A percentile compares a stretch with the other conserved stretches of the same genome.
Conservation (phyloP, 768 basidiomycete species). For the Auricularia sp. region DNA sequence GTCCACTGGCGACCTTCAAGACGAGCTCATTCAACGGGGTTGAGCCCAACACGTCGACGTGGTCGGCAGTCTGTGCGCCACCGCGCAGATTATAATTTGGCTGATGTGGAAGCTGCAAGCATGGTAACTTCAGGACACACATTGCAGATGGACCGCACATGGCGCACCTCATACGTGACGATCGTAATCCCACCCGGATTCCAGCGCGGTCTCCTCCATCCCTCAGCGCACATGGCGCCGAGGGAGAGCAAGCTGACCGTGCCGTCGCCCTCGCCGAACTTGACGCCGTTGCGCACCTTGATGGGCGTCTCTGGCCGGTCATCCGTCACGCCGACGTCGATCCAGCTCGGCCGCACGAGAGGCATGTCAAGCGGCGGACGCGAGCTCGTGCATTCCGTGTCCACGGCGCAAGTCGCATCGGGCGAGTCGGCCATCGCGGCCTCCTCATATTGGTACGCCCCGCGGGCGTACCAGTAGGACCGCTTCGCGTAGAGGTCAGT, state of each 20-base stretch:
- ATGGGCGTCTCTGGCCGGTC: conserved; percentile 38
- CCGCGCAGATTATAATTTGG: conserved; percentile 73
- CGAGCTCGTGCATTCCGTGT: conserved; percentile 34
- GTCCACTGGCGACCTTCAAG: conserved; percentile 79
- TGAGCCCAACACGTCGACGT: conserved; percentile 69
- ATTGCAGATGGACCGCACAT: background rate
- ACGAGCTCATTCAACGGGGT: conserved; percentile 83
- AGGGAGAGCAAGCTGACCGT: conserved; percentile 79
- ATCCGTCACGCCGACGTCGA: conserved; percentile 74
- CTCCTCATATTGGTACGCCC: conserved; percentile 59
- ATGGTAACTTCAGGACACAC: background rate
- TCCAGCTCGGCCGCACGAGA: conserved; percentile 57
- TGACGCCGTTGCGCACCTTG: conserved; percentile 73
- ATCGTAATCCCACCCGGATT: conserved; percentile 86
- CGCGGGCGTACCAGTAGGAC: conserved; percentile 83
- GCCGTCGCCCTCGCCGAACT: conserved; percentile 92
- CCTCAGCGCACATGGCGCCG: conserved; percentile 95
- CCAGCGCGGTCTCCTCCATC: conserved; percentile 84
- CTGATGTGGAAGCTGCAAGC: conserved; percentile 59
- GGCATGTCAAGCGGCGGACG: conserved; percentile 45
- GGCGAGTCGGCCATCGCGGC: conserved; percentile 32
- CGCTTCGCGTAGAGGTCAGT: conserved; percentile 33
- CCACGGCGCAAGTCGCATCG: conserved; percentile 36
- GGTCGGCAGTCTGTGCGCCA: conserved; percentile 85
- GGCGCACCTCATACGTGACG: conserved; percentile 74